Percentiles rank a stretch among this genome's conserved stretches.
phyloP scores from a whole-genome alignment of 495 filamentous ascomycete genomes.

The Cryomyces minteri region DNA sequence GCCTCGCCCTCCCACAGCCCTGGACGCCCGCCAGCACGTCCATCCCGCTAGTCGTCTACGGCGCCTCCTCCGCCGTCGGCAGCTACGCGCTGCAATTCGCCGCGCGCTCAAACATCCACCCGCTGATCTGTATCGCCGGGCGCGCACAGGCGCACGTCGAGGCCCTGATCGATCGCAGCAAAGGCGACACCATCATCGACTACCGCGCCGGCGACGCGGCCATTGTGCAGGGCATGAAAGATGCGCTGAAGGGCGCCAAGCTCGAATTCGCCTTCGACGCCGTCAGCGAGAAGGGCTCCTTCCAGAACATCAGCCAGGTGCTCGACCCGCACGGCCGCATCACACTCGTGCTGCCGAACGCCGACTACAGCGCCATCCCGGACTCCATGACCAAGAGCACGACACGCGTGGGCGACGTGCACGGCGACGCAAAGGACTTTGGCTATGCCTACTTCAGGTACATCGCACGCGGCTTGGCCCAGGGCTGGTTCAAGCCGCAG shows the following conservation, averaged over 20 bases:
- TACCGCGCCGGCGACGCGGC: constrained; percentile 44
- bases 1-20: constrained; percentile 42
- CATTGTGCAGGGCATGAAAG: constrained; percentile 30
- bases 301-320: constrained; percentile 27
- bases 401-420: constrained; percentile 31
- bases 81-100: constrained; percentile 52
- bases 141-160: constrained; percentile 35
- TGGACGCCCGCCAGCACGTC: constrained; percentile 31
- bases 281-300: constrained; percentile 33
- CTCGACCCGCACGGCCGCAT: constrained; percentile 27
- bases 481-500: constrained; percentile 44
- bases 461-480: constrained; percentile 21
- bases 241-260: constrained; percentile 22
- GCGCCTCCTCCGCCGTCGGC: constrained; percentile 47
- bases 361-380: constrained; percentile 14
- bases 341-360: constrained; percentile 32
- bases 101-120: constrained; percentile 47
- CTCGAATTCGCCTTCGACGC: constrained; percentile 39
- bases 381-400: constrained; percentile 7
- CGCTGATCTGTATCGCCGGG: constrained; percentile 52
- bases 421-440: constrained; percentile 33
- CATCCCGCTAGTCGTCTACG: constrained; percentile 46
- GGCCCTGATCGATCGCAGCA: constrained; percentile 36
- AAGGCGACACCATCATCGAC: constrained; percentile 54
- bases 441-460: constrained; percentile 22